Base-by-base conservation (phyloP, 495 filamentous ascomycete genomes). In the Sphaerosporella brunnea region DNA sequence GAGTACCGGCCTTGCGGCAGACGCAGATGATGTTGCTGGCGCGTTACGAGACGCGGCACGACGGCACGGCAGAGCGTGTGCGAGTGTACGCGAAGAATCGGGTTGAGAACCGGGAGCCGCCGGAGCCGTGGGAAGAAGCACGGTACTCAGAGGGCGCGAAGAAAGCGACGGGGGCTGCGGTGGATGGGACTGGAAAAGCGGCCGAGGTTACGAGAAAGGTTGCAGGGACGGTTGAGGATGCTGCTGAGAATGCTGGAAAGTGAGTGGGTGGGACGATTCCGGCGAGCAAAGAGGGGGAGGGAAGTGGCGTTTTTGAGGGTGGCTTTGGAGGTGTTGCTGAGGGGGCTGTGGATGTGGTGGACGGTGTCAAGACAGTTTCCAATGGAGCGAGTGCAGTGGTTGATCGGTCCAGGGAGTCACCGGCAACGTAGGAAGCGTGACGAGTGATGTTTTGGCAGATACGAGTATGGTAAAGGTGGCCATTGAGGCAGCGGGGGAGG, bases 401-500 rank as follows among this genome's bases (percentile, higher is more conserved):
- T 5, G 55, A 53, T 19, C 18, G 35, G 19, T 23, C 45, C 3
- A 24, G 50, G 2, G 15, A 51, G 16, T 35, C 36, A 21, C 36
- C 4, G 47, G 35, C 13, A 51, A 58, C 28, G 26, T 43, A 8
- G 47, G 38, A 15, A 15, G 44, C 13, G 50, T 46, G 1, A 43
- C 23, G 18, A 40, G 36, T 13, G 47, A 49, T 15, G 37, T 41
- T 2, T 34, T 32, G 23, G 10, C 44, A 4, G 53, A 50, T 16
- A 53, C 55, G 11, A 56, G 55, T 37, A 35, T 46, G 4, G 47
- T 53, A n/a, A 53, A 43, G 53, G 47, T 53, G 15, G 47, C 43
- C 18, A 47, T 53, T 5, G 50, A 53, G 34, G 53, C 50, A 15
- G 49, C 46, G 2, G 35, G 48, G 2, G 53, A 39, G 18, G 55